Evolutionary conservation across 2,329 filamentous ascomycete species (phyloP), one percentile per base, ranked within the genome.

Genomic region (Aspergillus pseudoglaucus): DNA sequence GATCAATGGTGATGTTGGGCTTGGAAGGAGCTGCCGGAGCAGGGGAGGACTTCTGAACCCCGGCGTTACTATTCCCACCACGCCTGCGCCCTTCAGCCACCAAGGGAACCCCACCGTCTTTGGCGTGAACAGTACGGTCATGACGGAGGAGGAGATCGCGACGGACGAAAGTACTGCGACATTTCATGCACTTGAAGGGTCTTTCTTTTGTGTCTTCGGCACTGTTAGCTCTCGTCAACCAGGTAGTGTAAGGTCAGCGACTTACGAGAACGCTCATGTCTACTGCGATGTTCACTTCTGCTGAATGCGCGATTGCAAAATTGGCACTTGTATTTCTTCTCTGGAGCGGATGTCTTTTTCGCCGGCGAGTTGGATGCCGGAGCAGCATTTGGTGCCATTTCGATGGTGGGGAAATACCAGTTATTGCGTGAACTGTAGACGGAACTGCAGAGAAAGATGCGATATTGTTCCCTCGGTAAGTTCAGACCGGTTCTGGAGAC

Each of bases 261-360:
- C 91, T 79, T 93, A 97, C 93, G 93, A 69, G 90, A 95, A 75
- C 93, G 82, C 75, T 98, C 93, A 73, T 98, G 93, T 72, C 93
- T 82, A 74, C 90, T 96, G 62, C 93, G 83, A 72, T 98, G 93
- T 73, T 98, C 93, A 71, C 90, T 95, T 70, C 93, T 81, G 75
- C 90, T 96, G 71, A 98, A 98, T 55, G 93, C 93, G 71, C 93
- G 82, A 74, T 90, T 90, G 77, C 93, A 97, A 73, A 95, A 97
- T 78, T 95, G 90, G 76, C 93, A 98, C 72, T 97, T 96, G 83
- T 98, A 98, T 75, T 96, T 95, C 78, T 94, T 91, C 77, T 97
- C 93, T 48, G 90, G 89, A 60, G 83, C 85, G 60, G 84, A 75
- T 53, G 85, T 78, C 75, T 94, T 95, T 74, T 94, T 95, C 72